Percentiles rank a stretch among this genome's conserved stretches.
These are phyloP conservation scores for Phytophthora megakarya DNA, from an alignment of 352 stramenopile genomes.

Conservation along the genomic window DNA sequence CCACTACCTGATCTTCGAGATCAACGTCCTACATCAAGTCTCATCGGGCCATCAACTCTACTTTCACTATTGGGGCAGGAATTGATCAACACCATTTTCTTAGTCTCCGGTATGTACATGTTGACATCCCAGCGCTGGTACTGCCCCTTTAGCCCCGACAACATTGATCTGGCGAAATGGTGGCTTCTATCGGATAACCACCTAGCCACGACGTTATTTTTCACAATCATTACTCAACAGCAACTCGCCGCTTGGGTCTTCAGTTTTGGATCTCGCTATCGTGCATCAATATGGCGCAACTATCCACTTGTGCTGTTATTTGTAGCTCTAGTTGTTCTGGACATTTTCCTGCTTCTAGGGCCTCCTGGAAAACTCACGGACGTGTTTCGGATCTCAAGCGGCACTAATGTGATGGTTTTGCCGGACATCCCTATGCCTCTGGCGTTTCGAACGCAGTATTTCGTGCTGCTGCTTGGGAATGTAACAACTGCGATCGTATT, in stretches of 20 bases:
- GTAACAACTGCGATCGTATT: constrained; percentile 42
- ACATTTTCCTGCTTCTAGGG: constrained; percentile 50
- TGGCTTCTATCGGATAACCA: constrained; percentile 55
- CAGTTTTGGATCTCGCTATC: constrained; percentile 52
- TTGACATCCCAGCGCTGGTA: constrained; percentile 51
- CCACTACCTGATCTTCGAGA: constrained; percentile 40
- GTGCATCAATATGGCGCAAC: constrained; percentile 51
- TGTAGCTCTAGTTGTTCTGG: constrained; percentile 14
- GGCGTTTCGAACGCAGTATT: constrained; percentile 44
- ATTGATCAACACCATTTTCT: constrained; percentile 55
- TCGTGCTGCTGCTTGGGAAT: constrained; percentile 43
- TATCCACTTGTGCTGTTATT: constrained; percentile 42
- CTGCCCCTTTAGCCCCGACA: constrained; percentile 45
- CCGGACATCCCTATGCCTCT: constrained; percentile 57
- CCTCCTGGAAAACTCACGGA: constrained; percentile 44
- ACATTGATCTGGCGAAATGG: constrained; percentile 49
- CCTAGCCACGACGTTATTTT: constrained; percentile 40
- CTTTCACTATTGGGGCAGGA: constrained; percentile 53
- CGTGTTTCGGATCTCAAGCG: constrained; percentile 54
- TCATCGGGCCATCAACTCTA: constrained; percentile 65
- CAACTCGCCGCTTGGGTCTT: constrained; percentile 37
- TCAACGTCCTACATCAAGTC: constrained; percentile 49
- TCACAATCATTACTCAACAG: constrained; percentile 40
- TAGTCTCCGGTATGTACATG: constrained; percentile 41
- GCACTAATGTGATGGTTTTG: constrained; percentile 52